These are phyloP conservation scores for Fusarium agapanthi DNA, from an alignment of 2,329 filamentous ascomycete genomes.

Conservation along the genomic window DNA sequence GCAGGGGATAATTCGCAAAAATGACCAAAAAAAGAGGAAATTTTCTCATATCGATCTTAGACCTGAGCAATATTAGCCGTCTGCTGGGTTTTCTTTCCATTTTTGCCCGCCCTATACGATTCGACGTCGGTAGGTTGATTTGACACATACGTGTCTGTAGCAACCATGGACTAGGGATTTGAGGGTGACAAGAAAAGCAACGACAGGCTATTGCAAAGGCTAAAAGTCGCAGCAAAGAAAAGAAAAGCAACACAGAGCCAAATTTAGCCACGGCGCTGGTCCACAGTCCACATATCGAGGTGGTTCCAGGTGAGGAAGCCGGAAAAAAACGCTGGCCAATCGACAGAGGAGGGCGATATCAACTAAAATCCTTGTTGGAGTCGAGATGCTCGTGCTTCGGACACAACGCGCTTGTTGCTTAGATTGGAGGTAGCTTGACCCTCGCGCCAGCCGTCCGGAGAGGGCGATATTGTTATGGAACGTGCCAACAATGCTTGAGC, in stretches of 20 bases:
- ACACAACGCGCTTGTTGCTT: slow-evolving; percentile 19
- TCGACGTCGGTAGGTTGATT: neutral
- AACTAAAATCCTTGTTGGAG: slow-evolving; percentile 24
- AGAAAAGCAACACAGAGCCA: slow-evolving; percentile 28
- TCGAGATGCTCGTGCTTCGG: slow-evolving; percentile 20
- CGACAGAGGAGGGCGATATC: slow-evolving; percentile 30
- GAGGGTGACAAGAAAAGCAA: slow-evolving; percentile 30
- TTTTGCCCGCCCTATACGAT: neutral
- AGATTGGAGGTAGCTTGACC: slow-evolving; percentile 24
- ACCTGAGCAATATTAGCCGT: slow-evolving; percentile 10
- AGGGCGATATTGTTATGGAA: slow-evolving; percentile 39
- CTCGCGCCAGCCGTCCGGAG: slow-evolving; percentile 34
- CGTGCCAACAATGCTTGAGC: slow-evolving; percentile 28
- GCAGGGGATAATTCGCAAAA: slow-evolving; percentile 12
- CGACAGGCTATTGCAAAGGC: slow-evolving; percentile 5
- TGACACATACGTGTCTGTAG: slow-evolving; percentile 3
- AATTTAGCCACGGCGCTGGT: slow-evolving; percentile 30
- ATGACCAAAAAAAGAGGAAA: slow-evolving; percentile 9
- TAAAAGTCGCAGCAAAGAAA: slow-evolving; percentile 21
- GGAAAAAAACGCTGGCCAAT: slow-evolving; percentile 35
- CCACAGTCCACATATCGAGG: slow-evolving; percentile 32
- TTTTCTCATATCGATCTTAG: neutral
- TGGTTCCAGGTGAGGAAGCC: slow-evolving; percentile 29
- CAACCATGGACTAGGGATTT: slow-evolving; percentile 3
- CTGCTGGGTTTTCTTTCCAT: neutral